Base-by-base conservation (phyloP, 1,284 basidiomycete species). In the Ustilago cynodontis region DNA sequence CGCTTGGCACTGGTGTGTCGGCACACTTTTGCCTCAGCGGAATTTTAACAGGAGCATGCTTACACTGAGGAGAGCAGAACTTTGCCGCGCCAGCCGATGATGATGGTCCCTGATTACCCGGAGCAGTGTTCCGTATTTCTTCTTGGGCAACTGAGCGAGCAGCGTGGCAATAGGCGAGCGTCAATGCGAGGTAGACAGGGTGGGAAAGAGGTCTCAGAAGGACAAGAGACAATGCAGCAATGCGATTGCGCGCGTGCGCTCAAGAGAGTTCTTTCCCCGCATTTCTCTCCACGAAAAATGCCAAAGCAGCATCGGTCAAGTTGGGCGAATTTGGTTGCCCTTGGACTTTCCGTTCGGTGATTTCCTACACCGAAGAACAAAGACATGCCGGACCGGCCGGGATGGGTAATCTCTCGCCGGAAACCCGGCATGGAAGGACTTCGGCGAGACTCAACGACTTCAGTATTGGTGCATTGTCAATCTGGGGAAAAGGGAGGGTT, bases 151-250 rank as follows among this genome's bases (percentile, higher is more conserved):
- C n/a, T 14, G 28, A 22, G 33, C 49, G 22, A 22, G 37, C 31
- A 55, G 58, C 58, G 65, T 57, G 53, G 58, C 58, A 60, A 28
- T 51, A 61, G 22, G 33, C 65, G 57, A 65, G 52, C 43, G n/a
- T 39, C 16, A 18, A 65, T 18, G 37, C 51, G 64, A 60, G 47
- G 24, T 53, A 22, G 26, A 39, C 26, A 58, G 56, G 55, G 50
- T 53, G 63, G 56, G 50, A 65, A 58, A 22, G 1, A 37, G 45
- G 51, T 65, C 33, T 65, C 55, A 49, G 54, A 31, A 20, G 33
- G 16, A 35, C 6, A n/a, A 54, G 20, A 24, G 16, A 13, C 1
- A 28, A 43, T 13, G 14, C n/a, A n/a, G n/a, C n/a, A n/a, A 50
- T 33, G 16, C 22, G 24, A 45, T 20, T 3, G 52, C 43, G 10